Evolutionary conservation across 257 asterid species (phyloP), one percentile per base, ranked within the genome.

Genomic region (Agastache rugosa): DNA sequence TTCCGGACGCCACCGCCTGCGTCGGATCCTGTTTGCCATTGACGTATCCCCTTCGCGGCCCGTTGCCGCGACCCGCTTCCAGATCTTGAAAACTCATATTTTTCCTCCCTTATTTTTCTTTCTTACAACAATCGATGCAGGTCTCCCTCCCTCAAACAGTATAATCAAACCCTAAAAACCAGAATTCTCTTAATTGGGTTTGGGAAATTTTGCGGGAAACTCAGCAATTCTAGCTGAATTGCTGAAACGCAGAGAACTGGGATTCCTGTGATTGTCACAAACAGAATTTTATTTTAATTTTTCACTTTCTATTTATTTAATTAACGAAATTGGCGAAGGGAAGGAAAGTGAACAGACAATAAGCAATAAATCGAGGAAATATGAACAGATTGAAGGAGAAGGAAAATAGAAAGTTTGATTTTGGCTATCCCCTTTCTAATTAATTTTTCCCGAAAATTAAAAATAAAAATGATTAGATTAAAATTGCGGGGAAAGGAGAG

Each of bases 31-130:
- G 96, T 77, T 85, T 88, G 76, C 96, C 97, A 74, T 88, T 92
- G 20, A 47, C 71, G 64, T 63, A 76, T 29, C 86, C 96, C 42
- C 88, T 82, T 47, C 92, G 83, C 44, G 84, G 48, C 63, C 91
- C 93, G 35, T 64, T 72, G 2, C 84, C 79, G 54, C 95, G 89
- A 48, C 99, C 99, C 80, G 97, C 71, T 87, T 94, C 99, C 19
- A 94, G 89, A 87, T 94, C 99, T 67, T 89, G 97, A 73, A 94
- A 92, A 77, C 99, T 94, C 99, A 94, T 94, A 17, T 66, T 79
- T 20, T 61, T 70, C 54, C 50, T 58, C 71, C 67, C 77, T 31
- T 22, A 56, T 11, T 55, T 63, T 14, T 2, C 3, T 17, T 22
- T 44, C 12, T 53, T 31, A n/a, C 61, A 22, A 41, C 0, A 64